Evolutionary conservation across 805 yeast species (phyloP).

Genomic region (Metschnikowia peoriensis): DNA sequence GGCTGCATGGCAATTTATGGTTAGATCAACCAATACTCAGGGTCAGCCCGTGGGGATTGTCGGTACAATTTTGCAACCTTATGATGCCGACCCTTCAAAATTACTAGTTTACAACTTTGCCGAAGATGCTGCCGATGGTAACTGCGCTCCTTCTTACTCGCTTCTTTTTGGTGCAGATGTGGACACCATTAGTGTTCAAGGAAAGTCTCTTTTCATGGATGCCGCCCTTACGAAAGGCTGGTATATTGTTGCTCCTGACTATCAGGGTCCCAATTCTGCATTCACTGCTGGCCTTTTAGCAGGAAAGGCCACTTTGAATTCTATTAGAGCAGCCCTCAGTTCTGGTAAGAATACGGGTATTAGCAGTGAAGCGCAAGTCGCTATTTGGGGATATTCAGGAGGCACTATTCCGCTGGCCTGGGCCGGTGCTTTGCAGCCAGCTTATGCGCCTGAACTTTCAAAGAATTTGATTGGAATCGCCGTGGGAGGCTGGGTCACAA

Average conservation of each 20-base stretch:
- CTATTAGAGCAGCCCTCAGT: constrained; percentile 28
- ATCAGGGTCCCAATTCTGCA: constrained; percentile 33
- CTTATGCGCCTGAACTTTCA: constrained; percentile 33
- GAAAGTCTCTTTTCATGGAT: constrained; percentile 17
- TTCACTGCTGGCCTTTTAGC: constrained; percentile 34
- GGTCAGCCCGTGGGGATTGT: constrained; percentile 23
- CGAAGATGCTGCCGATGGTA: constrained; percentile 21
- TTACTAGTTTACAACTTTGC: constrained; percentile 21
- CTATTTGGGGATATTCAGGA: constrained; percentile 40
- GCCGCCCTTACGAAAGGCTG: constrained; percentile 27
- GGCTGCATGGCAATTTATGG: constrained; percentile 24
- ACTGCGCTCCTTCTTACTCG: constrained; percentile 24
- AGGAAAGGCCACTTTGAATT: constrained; percentile 31
- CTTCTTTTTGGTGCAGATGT: constrained; percentile 15
- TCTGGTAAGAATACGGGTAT: constrained; percentile 21
- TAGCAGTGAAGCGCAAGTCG: constrained; percentile 20
- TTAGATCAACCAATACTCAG: constrained; percentile 21
- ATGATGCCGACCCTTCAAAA: constrained; percentile 23
- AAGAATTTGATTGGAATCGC: constrained; percentile 29
- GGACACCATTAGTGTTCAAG: constrained; percentile 17
- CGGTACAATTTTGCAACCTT: constrained; percentile 24
- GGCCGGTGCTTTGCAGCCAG: constrained; percentile 38
- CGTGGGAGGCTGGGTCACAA: constrained; percentile 36
- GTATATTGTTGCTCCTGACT: constrained; percentile 34
- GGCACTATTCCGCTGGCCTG: constrained; percentile 38